phyloP scores from a whole-genome alignment of 129 eudicot species.

The Lactuca sativa region DNA sequence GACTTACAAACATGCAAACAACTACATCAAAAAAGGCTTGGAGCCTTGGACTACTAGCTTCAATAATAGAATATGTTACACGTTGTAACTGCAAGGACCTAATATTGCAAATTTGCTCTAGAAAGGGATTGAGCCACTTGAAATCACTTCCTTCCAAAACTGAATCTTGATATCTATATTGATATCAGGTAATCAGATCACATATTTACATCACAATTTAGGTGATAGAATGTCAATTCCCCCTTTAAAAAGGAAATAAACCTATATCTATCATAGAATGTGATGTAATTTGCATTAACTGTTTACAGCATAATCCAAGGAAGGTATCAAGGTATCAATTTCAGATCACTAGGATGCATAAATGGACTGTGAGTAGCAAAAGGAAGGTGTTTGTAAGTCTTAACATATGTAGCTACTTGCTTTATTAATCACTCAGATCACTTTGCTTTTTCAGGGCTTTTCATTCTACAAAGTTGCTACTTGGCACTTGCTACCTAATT shows the following conservation, averaged over 20 bases:
- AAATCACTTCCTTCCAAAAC: not conserved
- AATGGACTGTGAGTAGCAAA: not conserved
- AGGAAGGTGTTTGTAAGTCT: not conserved
- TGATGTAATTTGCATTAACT: not conserved
- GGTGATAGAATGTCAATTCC: not conserved
- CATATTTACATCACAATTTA: not conserved
- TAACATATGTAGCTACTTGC: not conserved
- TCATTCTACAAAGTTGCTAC: not conserved
- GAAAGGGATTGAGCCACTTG: not conserved
- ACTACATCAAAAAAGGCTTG: not conserved
- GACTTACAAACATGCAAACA: not conserved
- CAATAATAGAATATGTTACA: not conserved
- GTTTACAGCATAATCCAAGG: not conserved
- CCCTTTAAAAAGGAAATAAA: not conserved
- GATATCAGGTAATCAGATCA: not conserved
- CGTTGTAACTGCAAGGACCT: no score
- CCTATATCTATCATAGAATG: not conserved
- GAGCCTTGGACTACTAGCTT: not conserved
- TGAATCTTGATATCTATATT: not conserved
- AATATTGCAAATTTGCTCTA: no score
- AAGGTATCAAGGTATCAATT: slow-evolving; percentile 11
- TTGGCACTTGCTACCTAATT: not conserved
- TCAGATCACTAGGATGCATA: slow-evolving; percentile 1
- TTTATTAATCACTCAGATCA: not conserved
- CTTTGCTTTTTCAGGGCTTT: slow-evolving; percentile 3